Conservation (phyloP, 23 red algal species). For the Gracilaria caudata region DNA sequence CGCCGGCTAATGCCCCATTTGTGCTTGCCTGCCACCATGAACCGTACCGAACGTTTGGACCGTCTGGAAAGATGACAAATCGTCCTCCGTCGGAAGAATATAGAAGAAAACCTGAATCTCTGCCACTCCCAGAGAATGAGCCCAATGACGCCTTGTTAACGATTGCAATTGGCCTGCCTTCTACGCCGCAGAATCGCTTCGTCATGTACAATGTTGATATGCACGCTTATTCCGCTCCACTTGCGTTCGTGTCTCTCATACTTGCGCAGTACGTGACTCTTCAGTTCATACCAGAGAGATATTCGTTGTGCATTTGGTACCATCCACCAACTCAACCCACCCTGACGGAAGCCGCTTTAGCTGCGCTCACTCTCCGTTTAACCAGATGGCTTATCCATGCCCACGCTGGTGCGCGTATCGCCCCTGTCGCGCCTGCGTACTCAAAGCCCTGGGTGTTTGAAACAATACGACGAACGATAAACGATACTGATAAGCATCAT, state of each 20-base stretch:
- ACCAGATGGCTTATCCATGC: conserved; percentile 1
- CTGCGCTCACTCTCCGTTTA: not conserved
- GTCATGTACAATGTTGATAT: not conserved
- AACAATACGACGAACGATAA: conserved; percentile 4
- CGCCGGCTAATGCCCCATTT: not conserved
- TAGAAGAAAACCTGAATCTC: not conserved
- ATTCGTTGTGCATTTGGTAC: not conserved
- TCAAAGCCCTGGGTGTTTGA: conserved; percentile 41
- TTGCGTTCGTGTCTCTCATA: conserved; percentile 14
- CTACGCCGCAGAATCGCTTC: not conserved
- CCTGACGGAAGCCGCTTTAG: not conserved
- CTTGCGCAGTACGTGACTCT: not conserved
- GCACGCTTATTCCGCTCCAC: conserved; percentile 7
- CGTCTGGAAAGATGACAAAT: not conserved
- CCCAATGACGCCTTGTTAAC: conserved; percentile 6
- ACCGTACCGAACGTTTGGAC: not conserved
- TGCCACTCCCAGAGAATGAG: not conserved
- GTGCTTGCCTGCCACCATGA: conserved; percentile 22
- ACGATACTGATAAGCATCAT: not conserved
- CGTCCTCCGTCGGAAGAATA: not conserved
- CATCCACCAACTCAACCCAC: not conserved
- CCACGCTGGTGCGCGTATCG: not conserved
- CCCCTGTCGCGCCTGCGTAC: conserved; percentile 1
- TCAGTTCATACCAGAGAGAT: not conserved
- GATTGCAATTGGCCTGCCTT: not conserved